Base-by-base conservation (phyloP, 1,139 yeast species). In the Pichia sp. region DNA sequence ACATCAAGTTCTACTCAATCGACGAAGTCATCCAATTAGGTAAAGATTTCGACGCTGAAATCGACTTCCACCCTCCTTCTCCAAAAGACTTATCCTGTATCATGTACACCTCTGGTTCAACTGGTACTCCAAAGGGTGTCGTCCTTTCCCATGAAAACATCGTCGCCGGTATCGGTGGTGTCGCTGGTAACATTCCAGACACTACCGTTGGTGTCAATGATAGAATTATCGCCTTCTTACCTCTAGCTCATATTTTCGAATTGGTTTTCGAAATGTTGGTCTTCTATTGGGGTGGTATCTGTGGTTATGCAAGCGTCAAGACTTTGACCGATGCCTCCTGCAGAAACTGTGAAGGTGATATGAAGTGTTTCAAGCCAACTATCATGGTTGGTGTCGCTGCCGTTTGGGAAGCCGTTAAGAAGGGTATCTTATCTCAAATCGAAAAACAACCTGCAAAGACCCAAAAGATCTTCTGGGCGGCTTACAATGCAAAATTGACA, bases 341-440 rank as follows among this genome's bases (percentile, higher is more conserved):
- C 63, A 83, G 79, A 62, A 86, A 93, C 70, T 90, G 96, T 72
- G 71, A 78, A 51, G 93, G 96, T 59, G 99, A 93, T 67, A 79
- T 93, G 71, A 78, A 78, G 51, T 90, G 86, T 63, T 88, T 89
- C 69, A 77, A 80, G 66, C 99, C 99, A 52, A 85, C 96, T 11
- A 70, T 93, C 57, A 88, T 93, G 96, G 96, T 90, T 55, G 99
- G 96, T 66, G 99, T 94, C 48, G 98, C 99, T 15, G 96, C 99
- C 3, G 98, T 93, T 47, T 94, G 97, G 96, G 99, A 93, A 73
- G 78, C 85, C 28, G 89, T 93, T 52, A 85, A 95, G 69, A 93
- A 93, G 73, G 99, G 99, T 49, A 86, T 93, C 51, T 58, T 88
- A 54, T 78, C 80, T 47, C 91, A 91, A 70, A 77, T 94, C 53